Percentiles rank a stretch among this genome's conserved stretches.
Evolutionary conservation across 495 filamentous ascomycete species (phyloP).

Genomic region (Thermothielavioides terrestris): DNA sequence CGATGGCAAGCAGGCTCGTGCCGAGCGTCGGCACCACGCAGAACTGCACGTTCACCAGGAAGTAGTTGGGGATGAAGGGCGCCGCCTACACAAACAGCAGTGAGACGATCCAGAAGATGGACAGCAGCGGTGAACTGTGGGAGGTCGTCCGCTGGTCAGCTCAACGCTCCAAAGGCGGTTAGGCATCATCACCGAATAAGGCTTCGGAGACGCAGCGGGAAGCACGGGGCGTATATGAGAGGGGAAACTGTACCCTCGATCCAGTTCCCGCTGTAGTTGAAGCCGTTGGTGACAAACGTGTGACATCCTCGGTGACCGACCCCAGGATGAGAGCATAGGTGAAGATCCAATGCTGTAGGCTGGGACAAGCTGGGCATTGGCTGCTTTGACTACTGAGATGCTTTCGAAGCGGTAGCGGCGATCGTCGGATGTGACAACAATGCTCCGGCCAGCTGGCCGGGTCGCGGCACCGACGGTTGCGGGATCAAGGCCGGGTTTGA

Average conservation of each 20-base stretch:
- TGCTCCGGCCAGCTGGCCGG: conserved; percentile 23
- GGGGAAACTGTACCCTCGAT: conserved; percentile 22
- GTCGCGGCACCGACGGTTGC: conserved; percentile 23
- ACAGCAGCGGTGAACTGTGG: conserved; percentile 32
- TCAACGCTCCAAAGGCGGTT: conserved; percentile 31
- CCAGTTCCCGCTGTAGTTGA: conserved; percentile 31
- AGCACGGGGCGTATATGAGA: no score
- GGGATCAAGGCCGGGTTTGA: conserved; percentile 24
- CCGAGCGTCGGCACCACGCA: conserved; percentile 39
- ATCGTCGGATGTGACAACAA: conserved; percentile 23
- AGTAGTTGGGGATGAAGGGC: conserved; percentile 34
- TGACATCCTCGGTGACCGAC: conserved; percentile 13
- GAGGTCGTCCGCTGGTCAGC: conserved; percentile 30
- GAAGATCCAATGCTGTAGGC: conserved; percentile 48
- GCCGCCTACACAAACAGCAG: conserved; percentile 37
- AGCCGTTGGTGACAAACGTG: conserved; percentile 25
- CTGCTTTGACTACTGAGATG: conserved; percentile 26
- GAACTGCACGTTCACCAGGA: conserved; percentile 29
- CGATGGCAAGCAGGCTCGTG: conserved; percentile 34
- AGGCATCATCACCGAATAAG: no score
- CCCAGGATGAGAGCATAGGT: conserved; percentile 51
- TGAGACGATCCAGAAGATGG: conserved; percentile 37
- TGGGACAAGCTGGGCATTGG: conserved; percentile 29
- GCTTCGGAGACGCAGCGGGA: no score
- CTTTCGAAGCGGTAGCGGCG: conserved; percentile 26